Percentiles rank a stretch among this genome's conserved stretches.
Conservation (phyloP, 2,329 filamentous ascomycete genomes). For the Alternaria burnsii region DNA sequence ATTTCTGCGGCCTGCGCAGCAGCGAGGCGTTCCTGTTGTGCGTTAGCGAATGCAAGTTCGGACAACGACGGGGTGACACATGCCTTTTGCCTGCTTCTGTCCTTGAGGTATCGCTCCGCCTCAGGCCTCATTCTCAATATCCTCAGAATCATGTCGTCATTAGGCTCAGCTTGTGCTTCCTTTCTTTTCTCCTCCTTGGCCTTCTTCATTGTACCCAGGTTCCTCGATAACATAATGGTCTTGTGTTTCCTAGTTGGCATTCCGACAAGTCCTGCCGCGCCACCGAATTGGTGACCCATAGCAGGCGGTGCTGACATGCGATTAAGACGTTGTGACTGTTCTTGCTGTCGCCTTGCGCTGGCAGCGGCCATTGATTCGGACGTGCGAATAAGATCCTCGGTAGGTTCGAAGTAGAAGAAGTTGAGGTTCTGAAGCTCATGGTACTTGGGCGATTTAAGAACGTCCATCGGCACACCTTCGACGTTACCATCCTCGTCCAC, state of each 20-base stretch:
- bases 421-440: constrained; percentile 95
- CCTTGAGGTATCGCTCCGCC: constrained; percentile 84
- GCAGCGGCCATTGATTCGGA: constrained; percentile 95
- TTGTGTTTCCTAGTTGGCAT: constrained; percentile 62
- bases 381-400: constrained; percentile 90
- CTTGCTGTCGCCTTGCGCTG: constrained; percentile 78
- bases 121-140: constrained; percentile 96
- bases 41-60: not conserved
- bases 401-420: constrained; percentile 98
- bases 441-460: constrained; percentile 97
- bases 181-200: constrained; percentile 96
- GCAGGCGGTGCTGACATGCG: constrained; percentile 73
- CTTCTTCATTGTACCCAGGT: constrained; percentile 94
- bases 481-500: constrained; percentile 86
- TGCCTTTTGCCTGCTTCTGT: constrained; percentile 85
- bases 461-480: constrained; percentile 86
- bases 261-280: constrained; percentile 67
- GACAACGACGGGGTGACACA: not conserved
- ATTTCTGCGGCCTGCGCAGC: constrained; percentile 90
- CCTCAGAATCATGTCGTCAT: constrained; percentile 95
- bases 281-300: constrained; percentile 62
- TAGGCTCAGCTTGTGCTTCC: constrained; percentile 94
- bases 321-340: constrained; percentile 65
- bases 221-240: constrained; percentile 88
- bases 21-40: constrained; percentile 74